Percentiles rank a stretch among this genome's conserved stretches.
Evolutionary conservation across 2,329 filamentous ascomycete genomes (phyloP).

Genomic region (Fusarium citri): DNA sequence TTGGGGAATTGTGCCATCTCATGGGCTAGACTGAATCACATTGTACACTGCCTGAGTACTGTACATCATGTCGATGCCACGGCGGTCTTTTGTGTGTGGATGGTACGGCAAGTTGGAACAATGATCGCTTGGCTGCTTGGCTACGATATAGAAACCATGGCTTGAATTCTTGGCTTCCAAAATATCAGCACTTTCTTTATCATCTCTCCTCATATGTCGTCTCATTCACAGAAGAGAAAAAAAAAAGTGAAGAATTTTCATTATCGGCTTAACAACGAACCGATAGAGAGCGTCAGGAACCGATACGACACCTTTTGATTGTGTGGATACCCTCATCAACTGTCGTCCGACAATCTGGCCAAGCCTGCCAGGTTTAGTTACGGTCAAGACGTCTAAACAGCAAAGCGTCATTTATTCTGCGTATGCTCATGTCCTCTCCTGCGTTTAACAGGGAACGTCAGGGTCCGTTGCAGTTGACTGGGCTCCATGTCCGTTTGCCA

Average conservation of each 20-base stretch:
- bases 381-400: conserved; percentile 25
- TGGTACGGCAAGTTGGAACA: neutral
- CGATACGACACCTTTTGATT: conserved; percentile 17
- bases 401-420: conserved; percentile 22
- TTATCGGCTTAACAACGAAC: conserved; percentile 10
- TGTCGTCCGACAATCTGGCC: conserved; percentile 19
- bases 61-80: neutral
- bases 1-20: neutral
- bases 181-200: neutral
- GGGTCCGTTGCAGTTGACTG: conserved; percentile 26
- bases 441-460: conserved; percentile 33
- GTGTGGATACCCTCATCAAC: conserved; percentile 35
- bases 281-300: conserved; percentile 31
- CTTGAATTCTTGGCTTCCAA: neutral
- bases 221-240: conserved; percentile 6
- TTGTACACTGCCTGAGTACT: conserved; percentile 1
- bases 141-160: neutral
- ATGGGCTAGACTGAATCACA: neutral
- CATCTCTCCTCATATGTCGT: neutral
- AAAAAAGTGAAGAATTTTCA: conserved; percentile 22
- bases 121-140: neutral
- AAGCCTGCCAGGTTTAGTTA: neutral
- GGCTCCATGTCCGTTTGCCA: conserved; percentile 29
- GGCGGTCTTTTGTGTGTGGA: neutral
- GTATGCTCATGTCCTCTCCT: neutral